A percentile compares a stretch with the other conserved stretches of the same genome.
These are phyloP conservation scores for Sporobolomyces pararoseus DNA, from an alignment of 768 basidiomycete genomes.

Conservation along the genomic window DNA sequence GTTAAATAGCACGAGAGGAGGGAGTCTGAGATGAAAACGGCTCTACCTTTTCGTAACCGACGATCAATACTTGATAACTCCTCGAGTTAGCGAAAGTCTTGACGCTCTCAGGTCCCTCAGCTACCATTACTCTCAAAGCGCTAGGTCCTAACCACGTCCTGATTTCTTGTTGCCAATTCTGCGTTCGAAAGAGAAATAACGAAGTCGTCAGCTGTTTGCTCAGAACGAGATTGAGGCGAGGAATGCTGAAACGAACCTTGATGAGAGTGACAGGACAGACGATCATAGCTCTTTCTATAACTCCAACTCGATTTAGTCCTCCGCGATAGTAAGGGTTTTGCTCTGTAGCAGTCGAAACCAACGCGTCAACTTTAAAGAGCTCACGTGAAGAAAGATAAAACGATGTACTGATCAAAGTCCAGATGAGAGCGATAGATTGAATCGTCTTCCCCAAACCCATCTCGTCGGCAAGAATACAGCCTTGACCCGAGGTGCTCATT, in stretches of 20 bases:
- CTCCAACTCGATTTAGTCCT: slow-evolving; percentile 53
- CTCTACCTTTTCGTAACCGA: slow-evolving; percentile 87
- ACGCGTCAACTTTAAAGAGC: neutral
- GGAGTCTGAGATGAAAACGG: too few species aligned
- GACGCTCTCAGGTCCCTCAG: slow-evolving; percentile 59
- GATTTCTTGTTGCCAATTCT: slow-evolving; percentile 97
- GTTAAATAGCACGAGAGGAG: too few species aligned
- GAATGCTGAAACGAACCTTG: slow-evolving; percentile 56
- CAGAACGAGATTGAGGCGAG: neutral
- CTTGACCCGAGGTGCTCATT: slow-evolving; percentile 77
- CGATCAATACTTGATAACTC: slow-evolving; percentile 64
- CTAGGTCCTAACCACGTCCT: slow-evolving; percentile 73
- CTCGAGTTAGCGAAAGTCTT: slow-evolving; percentile 70
- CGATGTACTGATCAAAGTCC: slow-evolving; percentile 79
- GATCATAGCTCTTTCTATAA: slow-evolving; percentile 75
- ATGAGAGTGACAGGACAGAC: slow-evolving; percentile 90
- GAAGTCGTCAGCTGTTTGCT: neutral
- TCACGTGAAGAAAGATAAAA: neutral
- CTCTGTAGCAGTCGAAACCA: slow-evolving; percentile 53
- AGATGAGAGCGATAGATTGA: slow-evolving; percentile 84
- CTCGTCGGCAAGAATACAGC: slow-evolving; percentile 95
- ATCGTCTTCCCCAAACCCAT: slow-evolving; percentile 89
- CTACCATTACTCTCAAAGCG: slow-evolving; percentile 59
- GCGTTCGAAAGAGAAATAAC: neutral
- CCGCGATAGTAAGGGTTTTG: slow-evolving; percentile 68